A percentile compares a stretch with the other conserved stretches of the same genome.
phyloP scores from a whole-genome alignment of 2,329 filamentous ascomycete species.

The Fusarium tricinctum region DNA sequence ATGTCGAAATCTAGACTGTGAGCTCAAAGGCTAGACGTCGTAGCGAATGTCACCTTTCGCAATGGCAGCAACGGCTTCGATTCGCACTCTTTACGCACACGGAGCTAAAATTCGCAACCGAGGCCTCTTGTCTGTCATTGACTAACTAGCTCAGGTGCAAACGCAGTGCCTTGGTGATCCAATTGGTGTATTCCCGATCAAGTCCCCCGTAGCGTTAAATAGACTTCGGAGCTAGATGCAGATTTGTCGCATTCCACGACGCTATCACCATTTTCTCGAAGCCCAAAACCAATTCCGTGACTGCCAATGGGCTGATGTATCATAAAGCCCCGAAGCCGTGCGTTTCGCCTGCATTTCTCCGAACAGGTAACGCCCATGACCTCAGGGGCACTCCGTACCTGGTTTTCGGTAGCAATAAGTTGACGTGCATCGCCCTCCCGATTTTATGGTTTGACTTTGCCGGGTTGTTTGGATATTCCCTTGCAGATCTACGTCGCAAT shows the following conservation, averaged over 20 bases:
- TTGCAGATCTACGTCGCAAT: slow-evolving; percentile 36
- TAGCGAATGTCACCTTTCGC: not conserved
- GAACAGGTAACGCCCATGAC: not conserved
- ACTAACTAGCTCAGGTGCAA: not conserved
- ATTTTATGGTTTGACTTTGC: slow-evolving; percentile 1
- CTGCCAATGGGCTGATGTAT: not conserved
- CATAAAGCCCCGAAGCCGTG: not conserved
- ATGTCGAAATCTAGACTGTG: not conserved
- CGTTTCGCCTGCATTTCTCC: not conserved
- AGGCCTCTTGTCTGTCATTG: not conserved
- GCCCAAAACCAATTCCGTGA: not conserved
- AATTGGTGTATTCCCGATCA: no score
- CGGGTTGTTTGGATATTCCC: slow-evolving; percentile 6
- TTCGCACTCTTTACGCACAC: not conserved
- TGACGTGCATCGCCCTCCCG: slow-evolving; percentile 21
- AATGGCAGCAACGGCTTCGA: not conserved
- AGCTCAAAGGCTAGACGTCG: not conserved
- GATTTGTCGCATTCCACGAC: not conserved
- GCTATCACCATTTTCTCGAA: slow-evolving; percentile 8
- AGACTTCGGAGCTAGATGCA: slow-evolving; percentile 10
- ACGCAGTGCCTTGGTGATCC: not conserved
- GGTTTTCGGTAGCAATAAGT: slow-evolving; percentile 33
- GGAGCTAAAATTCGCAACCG: not conserved
- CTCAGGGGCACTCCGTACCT: slow-evolving; percentile 1
- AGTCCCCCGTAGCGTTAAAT: not conserved